Percentiles rank a stretch among this genome's conserved stretches.
These are phyloP conservation scores for Tolypocladium sp. DNA, from an alignment of 2,329 filamentous ascomycete species.

Conservation along the genomic window DNA sequence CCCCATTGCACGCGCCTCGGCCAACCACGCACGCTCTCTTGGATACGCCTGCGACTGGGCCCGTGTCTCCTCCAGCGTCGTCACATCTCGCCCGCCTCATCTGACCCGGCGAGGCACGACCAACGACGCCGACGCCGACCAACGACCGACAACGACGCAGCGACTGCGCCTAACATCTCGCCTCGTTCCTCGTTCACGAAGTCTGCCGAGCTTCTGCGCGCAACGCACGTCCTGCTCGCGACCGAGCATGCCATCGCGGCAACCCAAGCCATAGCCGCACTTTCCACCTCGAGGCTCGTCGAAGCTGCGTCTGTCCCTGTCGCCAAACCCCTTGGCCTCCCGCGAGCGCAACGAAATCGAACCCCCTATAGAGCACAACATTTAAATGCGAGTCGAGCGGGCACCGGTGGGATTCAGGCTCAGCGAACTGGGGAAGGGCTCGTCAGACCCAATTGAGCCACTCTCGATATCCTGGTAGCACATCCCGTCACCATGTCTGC, in stretches of 20 bases:
- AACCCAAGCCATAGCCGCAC: not conserved
- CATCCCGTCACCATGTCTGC: conserved; percentile 17
- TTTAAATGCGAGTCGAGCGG: conserved; percentile 11
- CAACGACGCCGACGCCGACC: not conserved
- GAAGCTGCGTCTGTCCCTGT: not conserved
- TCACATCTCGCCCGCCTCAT: not conserved
- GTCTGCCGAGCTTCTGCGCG: not conserved
- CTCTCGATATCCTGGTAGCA: conserved; percentile 4
- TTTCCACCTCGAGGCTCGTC: not conserved
- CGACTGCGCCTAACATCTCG: not conserved
- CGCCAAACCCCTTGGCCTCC: not conserved
- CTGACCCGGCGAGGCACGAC: not conserved
- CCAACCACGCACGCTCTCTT: not conserved
- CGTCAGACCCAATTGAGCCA: conserved; percentile 9
- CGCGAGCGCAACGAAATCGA: not conserved
- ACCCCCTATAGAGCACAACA: not conserved
- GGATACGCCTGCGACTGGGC: not conserved
- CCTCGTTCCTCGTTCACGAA: not conserved
- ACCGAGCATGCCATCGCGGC: not conserved
- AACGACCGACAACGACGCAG: not conserved
- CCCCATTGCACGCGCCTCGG: not conserved
- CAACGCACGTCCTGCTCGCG: not conserved
- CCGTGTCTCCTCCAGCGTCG: not conserved
- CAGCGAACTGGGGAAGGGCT: conserved; percentile 9
- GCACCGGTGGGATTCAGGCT: conserved; percentile 7